Evolutionary conservation across 2,329 filamentous ascomycete genomes (phyloP).

Genomic region (Cryphonectria parasitica): DNA sequence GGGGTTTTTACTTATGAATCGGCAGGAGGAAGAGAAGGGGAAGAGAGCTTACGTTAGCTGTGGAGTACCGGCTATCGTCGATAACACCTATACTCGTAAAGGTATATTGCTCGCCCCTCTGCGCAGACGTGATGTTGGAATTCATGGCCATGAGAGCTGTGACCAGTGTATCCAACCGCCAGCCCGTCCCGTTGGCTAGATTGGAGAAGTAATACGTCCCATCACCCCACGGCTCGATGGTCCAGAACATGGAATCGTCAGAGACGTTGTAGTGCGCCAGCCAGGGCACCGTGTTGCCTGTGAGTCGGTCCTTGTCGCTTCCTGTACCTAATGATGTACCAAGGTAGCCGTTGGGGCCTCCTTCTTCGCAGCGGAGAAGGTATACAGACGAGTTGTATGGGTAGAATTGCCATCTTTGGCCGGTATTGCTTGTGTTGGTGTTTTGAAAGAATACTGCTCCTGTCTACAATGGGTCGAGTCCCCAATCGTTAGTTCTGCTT

Average conservation of each 20-base stretch:
- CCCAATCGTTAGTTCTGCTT: not conserved
- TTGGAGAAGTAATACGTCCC: conserved; percentile 21
- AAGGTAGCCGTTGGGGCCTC: conserved; percentile 15
- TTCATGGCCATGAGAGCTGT: conserved; percentile 8
- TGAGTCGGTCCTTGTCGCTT: not conserved
- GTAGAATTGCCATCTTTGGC: conserved; percentile 22
- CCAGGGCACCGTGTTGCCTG: conserved; percentile 9
- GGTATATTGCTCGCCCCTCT: conserved; percentile 15
- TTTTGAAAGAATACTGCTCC: conserved; percentile 18
- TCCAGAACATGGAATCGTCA: conserved; percentile 23
- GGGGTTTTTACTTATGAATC: not conserved
- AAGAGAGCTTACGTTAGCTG: conserved; percentile 1
- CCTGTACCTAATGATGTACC: not conserved
- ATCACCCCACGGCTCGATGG: conserved; percentile 14
- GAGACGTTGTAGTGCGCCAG: conserved; percentile 15
- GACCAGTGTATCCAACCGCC: conserved; percentile 9
- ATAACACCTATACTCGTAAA: conserved; percentile 20
- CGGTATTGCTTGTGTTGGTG: conserved; percentile 12
- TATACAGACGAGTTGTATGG: conserved; percentile 23
- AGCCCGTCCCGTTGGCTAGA: conserved; percentile 18
- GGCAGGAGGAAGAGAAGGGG: no score
- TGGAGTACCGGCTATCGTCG: conserved; percentile 7
- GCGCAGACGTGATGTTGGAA: conserved; percentile 15
- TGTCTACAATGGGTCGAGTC: not conserved
- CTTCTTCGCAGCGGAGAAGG: conserved; percentile 17